These are phyloP conservation scores for Dendryphion nanum DNA, from an alignment of 2,329 filamentous ascomycete genomes.

Conservation along the genomic window DNA sequence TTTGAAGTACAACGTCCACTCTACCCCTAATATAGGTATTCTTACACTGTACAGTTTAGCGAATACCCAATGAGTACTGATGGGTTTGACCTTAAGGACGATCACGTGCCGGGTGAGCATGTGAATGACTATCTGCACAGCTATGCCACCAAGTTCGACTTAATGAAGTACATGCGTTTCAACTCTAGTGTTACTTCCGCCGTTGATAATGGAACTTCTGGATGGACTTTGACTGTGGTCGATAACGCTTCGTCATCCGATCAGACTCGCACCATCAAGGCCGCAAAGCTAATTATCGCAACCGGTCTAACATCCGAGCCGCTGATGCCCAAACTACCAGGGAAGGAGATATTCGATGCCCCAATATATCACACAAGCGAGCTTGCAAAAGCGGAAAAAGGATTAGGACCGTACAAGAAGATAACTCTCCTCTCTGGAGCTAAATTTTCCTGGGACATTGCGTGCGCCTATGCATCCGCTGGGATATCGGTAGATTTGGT, in stretches of 20 bases:
- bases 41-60: slow-evolving; percentile 40
- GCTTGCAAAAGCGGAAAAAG: slow-evolving; percentile 35
- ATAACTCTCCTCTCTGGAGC: slow-evolving; percentile 58
- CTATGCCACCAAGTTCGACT: slow-evolving; percentile 41
- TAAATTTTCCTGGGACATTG: slow-evolving; percentile 64
- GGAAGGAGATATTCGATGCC: slow-evolving; percentile 58
- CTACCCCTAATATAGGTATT: slow-evolving; percentile 1
- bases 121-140: slow-evolving; percentile 58
- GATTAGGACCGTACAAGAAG: too few relatives aligned
- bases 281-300: slow-evolving; percentile 58
- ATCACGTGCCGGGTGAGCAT: slow-evolving; percentile 60
- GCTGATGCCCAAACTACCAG: slow-evolving; percentile 54
- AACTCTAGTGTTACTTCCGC: slow-evolving; percentile 52
- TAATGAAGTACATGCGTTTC: slow-evolving; percentile 51
- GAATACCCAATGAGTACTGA: slow-evolving; percentile 35
- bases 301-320: slow-evolving; percentile 61
- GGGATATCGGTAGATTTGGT: slow-evolving; percentile 55
- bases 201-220: slow-evolving; percentile 35
- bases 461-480: slow-evolving; percentile 54
- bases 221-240: too few relatives aligned
- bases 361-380: slow-evolving; percentile 34
- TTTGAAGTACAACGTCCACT: slow-evolving; percentile 15
- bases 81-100: slow-evolving; percentile 34
- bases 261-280: slow-evolving; percentile 33
- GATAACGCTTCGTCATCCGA: slow-evolving; percentile 1